These are phyloP conservation scores for Collybia sp. DNA, from an alignment of 768 basidiomycete species.

Conservation along the genomic window DNA sequence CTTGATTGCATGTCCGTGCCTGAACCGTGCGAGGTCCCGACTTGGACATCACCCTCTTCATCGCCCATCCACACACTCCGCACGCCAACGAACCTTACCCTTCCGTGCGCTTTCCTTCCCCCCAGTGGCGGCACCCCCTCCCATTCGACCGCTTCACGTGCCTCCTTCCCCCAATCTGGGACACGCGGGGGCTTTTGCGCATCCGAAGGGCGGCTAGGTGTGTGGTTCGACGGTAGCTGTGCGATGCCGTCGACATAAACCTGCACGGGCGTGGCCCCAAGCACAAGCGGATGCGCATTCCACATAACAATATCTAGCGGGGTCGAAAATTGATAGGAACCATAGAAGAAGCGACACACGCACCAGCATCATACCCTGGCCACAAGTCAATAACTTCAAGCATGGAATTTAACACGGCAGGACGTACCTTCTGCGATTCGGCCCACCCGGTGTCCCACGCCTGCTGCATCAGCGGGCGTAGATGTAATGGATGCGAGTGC, in stretches of 20 bases:
- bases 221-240: slow-evolving; percentile 39
- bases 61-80: too few relatives aligned
- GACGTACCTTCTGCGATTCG: slow-evolving; percentile 45
- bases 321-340: not conserved
- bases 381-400: slow-evolving; percentile 2
- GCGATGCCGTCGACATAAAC: slow-evolving; percentile 83
- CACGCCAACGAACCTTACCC: not conserved
- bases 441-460: slow-evolving; percentile 67
- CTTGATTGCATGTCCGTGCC: too few relatives aligned
- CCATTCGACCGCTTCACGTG: slow-evolving; percentile 47
- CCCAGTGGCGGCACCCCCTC: slow-evolving; percentile 69
- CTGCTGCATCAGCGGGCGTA: slow-evolving; percentile 58
- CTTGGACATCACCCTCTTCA: too few relatives aligned
- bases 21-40: too few relatives aligned
- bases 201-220: slow-evolving; percentile 35
- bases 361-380: slow-evolving; percentile 65
- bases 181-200: slow-evolving; percentile 50
- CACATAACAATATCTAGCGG: slow-evolving; percentile 47
- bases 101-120: slow-evolving; percentile 21
- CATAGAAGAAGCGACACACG: not conserved
- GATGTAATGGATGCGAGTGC: slow-evolving; percentile 63
- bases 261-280: slow-evolving; percentile 78
- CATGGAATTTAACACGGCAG: not conserved
- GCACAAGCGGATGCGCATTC: slow-evolving; percentile 72
- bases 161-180: slow-evolving; percentile 62